phyloP scores from a whole-genome alignment of 2,329 filamentous ascomycete species.

The Chaetomium globosum region DNA sequence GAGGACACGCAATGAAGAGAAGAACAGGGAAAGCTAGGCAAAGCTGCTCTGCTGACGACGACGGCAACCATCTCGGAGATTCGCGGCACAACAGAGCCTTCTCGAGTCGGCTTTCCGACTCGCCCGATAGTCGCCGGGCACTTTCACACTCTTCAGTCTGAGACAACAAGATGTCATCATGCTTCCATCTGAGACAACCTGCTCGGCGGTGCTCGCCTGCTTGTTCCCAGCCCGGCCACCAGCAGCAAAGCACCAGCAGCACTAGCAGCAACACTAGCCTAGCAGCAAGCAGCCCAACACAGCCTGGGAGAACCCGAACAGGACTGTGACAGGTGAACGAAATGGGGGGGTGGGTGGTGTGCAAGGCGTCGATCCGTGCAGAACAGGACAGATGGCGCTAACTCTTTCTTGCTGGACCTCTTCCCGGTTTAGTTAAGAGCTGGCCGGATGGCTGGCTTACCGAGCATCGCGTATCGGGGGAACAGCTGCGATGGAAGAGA shows the following conservation, averaged over 20 bases:
- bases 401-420: neutral
- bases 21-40: neutral
- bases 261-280: neutral
- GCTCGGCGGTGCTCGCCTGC: neutral
- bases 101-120: neutral
- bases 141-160: slow-evolving; percentile 13
- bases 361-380: neutral
- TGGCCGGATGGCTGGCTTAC: neutral
- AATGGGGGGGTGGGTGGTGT: neutral
- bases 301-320: neutral
- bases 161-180: slow-evolving; percentile 21
- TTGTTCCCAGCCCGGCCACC: neutral
- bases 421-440: neutral
- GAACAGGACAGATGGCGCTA: neutral
- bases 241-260: no score
- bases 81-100: neutral
- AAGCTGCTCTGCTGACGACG: neutral
- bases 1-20: neutral
- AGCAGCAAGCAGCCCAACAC: neutral
- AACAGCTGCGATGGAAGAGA: neutral
- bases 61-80: slow-evolving; percentile 13
- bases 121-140: neutral
- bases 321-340: neutral
- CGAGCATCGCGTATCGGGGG: neutral
- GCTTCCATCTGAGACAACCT: slow-evolving; percentile 18